phyloP scores from a whole-genome alignment of 2,329 filamentous ascomycete species.

The Sporothrix inflata region DNA sequence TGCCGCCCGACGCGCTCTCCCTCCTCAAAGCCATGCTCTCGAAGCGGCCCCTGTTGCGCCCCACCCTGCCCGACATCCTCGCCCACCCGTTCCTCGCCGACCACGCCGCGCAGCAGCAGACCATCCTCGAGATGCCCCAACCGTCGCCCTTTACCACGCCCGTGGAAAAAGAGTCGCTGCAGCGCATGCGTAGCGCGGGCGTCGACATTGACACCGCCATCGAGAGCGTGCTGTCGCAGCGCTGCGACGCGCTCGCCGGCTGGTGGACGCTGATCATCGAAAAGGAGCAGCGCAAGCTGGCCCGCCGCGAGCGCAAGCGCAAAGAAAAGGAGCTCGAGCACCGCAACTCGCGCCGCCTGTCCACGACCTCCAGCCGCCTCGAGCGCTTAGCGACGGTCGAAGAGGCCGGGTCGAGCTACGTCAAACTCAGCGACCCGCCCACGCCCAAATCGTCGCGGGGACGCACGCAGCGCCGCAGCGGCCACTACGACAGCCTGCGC shows the following conservation, averaged over 20 bases:
- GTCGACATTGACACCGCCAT: constrained; percentile 94
- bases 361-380: constrained; percentile 84
- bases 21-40: constrained; percentile 82
- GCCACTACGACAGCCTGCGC: constrained; percentile 64
- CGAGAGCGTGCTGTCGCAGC: constrained; percentile 86
- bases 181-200: constrained; percentile 90
- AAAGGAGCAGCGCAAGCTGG: constrained; percentile 89
- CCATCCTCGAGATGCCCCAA: constrained; percentile 80
- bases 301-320: constrained; percentile 76
- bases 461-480: constrained; percentile 74
- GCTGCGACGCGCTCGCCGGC: constrained; percentile 86
- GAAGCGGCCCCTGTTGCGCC: constrained; percentile 83
- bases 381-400: constrained; percentile 72
- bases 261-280: constrained; percentile 97
- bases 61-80: constrained; percentile 81
- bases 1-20: constrained; percentile 76
- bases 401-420: constrained; percentile 45
- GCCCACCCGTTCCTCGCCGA: constrained; percentile 86
- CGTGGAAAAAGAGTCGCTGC: constrained; percentile 86
- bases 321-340: constrained; percentile 77
- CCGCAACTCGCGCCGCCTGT: constrained; percentile 78
- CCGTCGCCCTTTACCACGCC: constrained; percentile 81
- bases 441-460: constrained; percentile 71
- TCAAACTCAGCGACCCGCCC: constrained; percentile 49
- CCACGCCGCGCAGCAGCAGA: constrained; percentile 83